Evolutionary conservation across 2,329 filamentous ascomycete species (phyloP).

Genomic region (Paramyrothecium sp.): DNA sequence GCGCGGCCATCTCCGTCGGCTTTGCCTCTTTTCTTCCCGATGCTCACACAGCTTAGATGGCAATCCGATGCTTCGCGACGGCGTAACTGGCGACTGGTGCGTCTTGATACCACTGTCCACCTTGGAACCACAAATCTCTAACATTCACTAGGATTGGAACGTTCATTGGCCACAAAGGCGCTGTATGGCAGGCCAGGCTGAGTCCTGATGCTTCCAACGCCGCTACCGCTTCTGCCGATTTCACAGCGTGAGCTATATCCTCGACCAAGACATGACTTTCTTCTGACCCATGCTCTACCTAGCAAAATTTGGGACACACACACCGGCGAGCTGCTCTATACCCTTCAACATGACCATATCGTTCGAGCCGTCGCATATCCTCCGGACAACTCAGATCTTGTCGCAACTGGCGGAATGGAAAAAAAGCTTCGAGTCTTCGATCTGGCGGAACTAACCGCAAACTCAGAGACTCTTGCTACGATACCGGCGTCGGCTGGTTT

Average conservation of each 20-base stretch:
- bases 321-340: slow-evolving; percentile 84
- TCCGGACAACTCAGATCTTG: slow-evolving; percentile 73
- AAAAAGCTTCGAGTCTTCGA: slow-evolving; percentile 97
- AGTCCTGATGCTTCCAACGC: slow-evolving; percentile 85
- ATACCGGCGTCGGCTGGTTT: slow-evolving; percentile 66
- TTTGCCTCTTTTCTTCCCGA: neutral
- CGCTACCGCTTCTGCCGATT: slow-evolving; percentile 93
- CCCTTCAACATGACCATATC: slow-evolving; percentile 90
- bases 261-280: slow-evolving; percentile 6
- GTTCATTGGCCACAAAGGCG: slow-evolving; percentile 96
- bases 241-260: slow-evolving; percentile 69
- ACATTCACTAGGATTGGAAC: slow-evolving; percentile 85
- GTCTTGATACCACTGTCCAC: slow-evolving; percentile 16
- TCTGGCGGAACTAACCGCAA: slow-evolving; percentile 58
- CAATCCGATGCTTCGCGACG: slow-evolving; percentile 97
- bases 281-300: slow-evolving; percentile 23
- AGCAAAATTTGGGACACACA: slow-evolving; percentile 98
- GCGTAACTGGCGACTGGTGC: slow-evolving; percentile 90
- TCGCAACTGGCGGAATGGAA: slow-evolving; percentile 93
- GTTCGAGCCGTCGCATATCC: slow-evolving; percentile 92
- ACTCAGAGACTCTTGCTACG: slow-evolving; percentile 38
- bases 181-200: slow-evolving; percentile 92
- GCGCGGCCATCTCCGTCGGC: no score
- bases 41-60: slow-evolving; percentile 61
- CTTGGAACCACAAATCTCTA: neutral